phyloP scores from a whole-genome alignment of 257 asterid species.

The Verbascum thapsus region DNA sequence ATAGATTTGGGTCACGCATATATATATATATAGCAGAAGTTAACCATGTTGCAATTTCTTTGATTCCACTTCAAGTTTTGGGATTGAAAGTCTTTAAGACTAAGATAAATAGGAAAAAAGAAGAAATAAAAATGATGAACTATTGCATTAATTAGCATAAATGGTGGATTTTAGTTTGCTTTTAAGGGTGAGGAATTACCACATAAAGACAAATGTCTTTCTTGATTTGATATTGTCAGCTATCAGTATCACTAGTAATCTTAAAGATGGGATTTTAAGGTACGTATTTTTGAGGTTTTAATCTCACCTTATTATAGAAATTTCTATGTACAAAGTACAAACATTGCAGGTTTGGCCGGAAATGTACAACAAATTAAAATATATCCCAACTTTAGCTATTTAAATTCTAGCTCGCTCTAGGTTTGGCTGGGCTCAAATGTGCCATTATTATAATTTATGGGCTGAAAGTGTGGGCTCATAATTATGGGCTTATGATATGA shows the following conservation, averaged over 20 bases:
- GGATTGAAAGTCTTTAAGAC: slow-evolving; percentile 36
- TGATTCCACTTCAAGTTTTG: slow-evolving; percentile 64
- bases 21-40: slow-evolving; percentile 6
- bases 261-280: background rate
- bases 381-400: no score
- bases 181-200: slow-evolving; percentile 24
- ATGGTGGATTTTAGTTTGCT: slow-evolving; percentile 22
- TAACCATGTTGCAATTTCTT: slow-evolving; percentile 36
- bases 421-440: no score
- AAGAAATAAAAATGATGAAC: background rate
- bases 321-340: no score
- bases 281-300: background rate
- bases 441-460: no score
- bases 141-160: slow-evolving; percentile 5
- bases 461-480: no score
- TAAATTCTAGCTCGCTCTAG: no score
- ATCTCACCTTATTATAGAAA: background rate
- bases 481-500: no score
- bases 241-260: background rate
- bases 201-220: background rate
- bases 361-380: no score
- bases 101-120: slow-evolving; percentile 47
- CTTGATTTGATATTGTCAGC: background rate
- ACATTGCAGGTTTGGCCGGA: no score
- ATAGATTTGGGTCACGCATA: background rate